A percentile compares a stretch with the other conserved stretches of the same genome.
Conservation (phyloP, 169 alveolate species). For the Neospora caninum region DNA sequence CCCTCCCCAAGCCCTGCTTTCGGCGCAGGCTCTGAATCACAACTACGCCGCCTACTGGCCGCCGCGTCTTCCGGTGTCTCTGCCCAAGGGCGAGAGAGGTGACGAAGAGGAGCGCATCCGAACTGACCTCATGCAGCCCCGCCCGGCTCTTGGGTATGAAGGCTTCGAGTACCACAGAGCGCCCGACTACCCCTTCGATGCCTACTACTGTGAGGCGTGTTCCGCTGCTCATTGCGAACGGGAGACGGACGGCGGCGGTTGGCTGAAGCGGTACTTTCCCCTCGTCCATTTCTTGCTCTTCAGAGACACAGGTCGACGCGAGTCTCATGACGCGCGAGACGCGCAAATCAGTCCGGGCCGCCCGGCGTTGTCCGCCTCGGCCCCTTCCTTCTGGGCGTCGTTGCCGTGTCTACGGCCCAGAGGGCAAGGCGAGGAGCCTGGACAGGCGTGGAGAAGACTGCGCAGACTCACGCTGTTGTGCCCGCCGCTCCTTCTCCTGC, state of each 20-base stretch:
- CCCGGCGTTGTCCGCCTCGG: no score
- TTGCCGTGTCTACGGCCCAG: neutral
- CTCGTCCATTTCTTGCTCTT: no score
- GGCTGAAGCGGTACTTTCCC: neutral
- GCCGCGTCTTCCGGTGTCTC: no score
- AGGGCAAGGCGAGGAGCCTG: neutral
- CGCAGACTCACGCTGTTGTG: neutral
- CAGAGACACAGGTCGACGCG: no score
- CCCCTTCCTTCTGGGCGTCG: no score
- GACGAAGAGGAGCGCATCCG: no score
- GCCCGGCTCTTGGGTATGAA: neutral
- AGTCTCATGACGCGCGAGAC: no score
- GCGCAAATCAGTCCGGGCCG: no score
- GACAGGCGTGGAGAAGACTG: neutral
- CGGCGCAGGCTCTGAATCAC: neutral
- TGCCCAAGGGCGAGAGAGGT: no score
- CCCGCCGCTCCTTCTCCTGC: conserved; percentile 21
- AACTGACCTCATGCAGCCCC: neutral
- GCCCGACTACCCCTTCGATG: neutral
- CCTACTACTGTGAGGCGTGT: neutral
- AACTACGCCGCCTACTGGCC: neutral
- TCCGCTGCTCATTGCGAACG: neutral
- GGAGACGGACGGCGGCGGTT: neutral
- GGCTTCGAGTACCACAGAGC: neutral
- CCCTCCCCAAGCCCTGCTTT: neutral